Conservation (phyloP, 169 alveolate genomes). For the Cystoisospora suis region DNA sequence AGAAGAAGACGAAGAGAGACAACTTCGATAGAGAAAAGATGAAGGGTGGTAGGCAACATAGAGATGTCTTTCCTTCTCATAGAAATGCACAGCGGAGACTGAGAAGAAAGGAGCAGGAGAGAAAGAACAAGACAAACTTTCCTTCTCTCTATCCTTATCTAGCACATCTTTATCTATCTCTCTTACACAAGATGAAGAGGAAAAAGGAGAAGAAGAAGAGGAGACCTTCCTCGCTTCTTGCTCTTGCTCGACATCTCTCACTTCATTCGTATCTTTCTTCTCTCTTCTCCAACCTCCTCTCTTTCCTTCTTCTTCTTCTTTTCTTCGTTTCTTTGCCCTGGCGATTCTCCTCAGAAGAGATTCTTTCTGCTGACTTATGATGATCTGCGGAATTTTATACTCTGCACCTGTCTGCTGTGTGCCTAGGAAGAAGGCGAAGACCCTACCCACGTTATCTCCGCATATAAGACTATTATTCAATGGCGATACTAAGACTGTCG, state of each 20-base stretch:
- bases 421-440: neutral
- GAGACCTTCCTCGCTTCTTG: neutral
- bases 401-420: neutral
- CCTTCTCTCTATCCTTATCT: too few relatives aligned
- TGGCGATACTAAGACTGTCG: neutral
- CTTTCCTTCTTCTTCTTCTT: neutral
- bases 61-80: neutral
- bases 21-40: too few relatives aligned
- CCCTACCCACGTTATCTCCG: neutral
- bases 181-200: neutral
- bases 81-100: conserved; percentile 4
- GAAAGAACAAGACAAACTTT: neutral
- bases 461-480: neutral
- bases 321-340: neutral
- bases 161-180: too few relatives aligned
- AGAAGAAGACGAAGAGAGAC: too few relatives aligned
- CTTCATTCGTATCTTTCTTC: neutral
- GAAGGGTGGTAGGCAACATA: conserved; percentile 1
- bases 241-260: neutral
- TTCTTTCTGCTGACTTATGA: neutral
- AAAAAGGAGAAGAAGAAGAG: neutral
- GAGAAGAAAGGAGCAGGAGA: neutral
- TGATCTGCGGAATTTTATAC: neutral
- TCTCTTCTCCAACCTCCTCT: neutral
- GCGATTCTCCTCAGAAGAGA: neutral